Percentiles rank a stretch among this genome's conserved stretches.
These are phyloP conservation scores for Herpetospermum pedunculosum DNA, from an alignment of 306 rosid species.

Conservation along the genomic window DNA sequence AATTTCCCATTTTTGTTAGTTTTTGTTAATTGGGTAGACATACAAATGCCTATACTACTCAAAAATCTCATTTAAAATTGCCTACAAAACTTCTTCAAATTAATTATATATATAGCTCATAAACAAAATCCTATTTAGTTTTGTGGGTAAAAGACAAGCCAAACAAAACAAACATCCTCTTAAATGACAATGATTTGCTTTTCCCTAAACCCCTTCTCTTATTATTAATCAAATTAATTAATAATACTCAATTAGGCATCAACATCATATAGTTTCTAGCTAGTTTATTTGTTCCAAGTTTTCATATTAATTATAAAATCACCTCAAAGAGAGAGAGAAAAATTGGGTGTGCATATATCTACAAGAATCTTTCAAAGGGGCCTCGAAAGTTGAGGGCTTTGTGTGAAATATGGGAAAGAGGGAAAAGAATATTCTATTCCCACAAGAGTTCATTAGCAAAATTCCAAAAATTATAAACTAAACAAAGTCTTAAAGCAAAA, in stretches of 20 bases:
- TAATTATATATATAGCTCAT: not conserved
- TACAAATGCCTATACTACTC: not conserved
- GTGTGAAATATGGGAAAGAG: slow-evolving; percentile 34
- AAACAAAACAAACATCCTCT: slow-evolving; percentile 48
- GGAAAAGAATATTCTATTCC: slow-evolving; percentile 74
- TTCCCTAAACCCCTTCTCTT: slow-evolving; percentile 34
- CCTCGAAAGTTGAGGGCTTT: slow-evolving; percentile 65
- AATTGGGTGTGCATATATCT: not conserved
- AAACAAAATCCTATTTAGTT: not conserved
- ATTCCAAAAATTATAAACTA: slow-evolving; percentile 54
- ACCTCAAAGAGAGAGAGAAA: slow-evolving; percentile 9
- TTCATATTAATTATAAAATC: not conserved
- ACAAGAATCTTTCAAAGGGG: slow-evolving; percentile 47
- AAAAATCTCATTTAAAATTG: not conserved
- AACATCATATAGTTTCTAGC: not conserved
- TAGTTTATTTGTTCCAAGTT: not conserved
- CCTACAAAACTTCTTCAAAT: not conserved
- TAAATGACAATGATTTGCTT: slow-evolving; percentile 60
- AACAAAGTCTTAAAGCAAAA: slow-evolving; percentile 44
- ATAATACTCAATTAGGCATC: not conserved
- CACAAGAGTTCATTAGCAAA: slow-evolving; percentile 72
- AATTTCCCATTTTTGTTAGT: not conserved
- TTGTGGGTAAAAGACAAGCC: slow-evolving; percentile 27
- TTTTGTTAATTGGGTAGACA: not conserved
- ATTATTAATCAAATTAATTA: slow-evolving; percentile 11